Percentiles rank a stretch among this genome's conserved stretches.
Conservation (phyloP, 208 protist species). For the Blechomonas ayalai region DNA sequence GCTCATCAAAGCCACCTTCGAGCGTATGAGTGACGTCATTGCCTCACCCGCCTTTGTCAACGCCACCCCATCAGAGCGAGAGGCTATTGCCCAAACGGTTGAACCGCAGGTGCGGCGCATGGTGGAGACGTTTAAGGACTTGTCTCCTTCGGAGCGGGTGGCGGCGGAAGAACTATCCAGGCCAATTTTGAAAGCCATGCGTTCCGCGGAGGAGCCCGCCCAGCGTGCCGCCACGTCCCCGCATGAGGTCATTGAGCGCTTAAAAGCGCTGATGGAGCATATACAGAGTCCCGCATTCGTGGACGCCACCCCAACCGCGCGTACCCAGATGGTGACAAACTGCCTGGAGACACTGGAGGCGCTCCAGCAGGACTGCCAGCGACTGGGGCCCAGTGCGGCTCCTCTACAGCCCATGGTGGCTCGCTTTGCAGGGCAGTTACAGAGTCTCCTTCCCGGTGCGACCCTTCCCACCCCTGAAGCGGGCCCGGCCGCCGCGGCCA, state of each 20-base stretch:
- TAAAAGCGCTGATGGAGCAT: constrained; percentile 28
- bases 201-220: neutral
- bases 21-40: constrained; percentile 30
- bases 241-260: constrained; percentile 16
- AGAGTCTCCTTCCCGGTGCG: neutral
- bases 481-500: neutral
- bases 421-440: constrained; percentile 4
- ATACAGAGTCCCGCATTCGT: constrained; percentile 35
- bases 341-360: constrained; percentile 14
- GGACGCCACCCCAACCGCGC: constrained; percentile 10
- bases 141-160: constrained; percentile 24
- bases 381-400: constrained; percentile 12
- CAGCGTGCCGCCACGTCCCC: constrained; percentile 1
- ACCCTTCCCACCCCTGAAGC: too few relatives aligned
- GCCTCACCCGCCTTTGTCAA: constrained; percentile 24
- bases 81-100: constrained; percentile 14
- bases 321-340: constrained; percentile 13
- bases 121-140: constrained; percentile 15
- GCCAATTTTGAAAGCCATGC: constrained; percentile 11
- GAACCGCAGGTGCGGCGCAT: constrained; percentile 48
- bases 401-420: constrained; percentile 15
- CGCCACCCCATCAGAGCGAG: constrained; percentile 13
- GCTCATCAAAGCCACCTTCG: constrained; percentile 23
- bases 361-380: constrained; percentile 15
- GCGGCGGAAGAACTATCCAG: constrained; percentile 24